Percentiles rank a stretch among this genome's conserved stretches.
Conservation (phyloP, 1,284 basidiomycete species). For the Puccinia brachypodii region DNA sequence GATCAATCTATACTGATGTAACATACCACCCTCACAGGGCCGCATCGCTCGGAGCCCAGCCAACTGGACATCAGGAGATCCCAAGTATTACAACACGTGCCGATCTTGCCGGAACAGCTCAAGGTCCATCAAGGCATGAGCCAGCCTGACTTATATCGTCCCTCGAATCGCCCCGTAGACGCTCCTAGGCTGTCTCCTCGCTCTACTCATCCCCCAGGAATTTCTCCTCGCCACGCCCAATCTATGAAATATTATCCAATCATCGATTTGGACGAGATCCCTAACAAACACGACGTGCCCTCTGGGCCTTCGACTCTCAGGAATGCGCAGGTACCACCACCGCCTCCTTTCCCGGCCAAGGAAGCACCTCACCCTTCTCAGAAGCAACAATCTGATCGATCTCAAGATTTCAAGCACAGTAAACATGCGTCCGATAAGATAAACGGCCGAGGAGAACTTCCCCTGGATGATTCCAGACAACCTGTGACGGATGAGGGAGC, state of each 20-base stretch:
- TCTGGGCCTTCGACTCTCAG: not conserved
- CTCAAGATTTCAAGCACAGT: not conserved
- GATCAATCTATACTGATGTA: not conserved
- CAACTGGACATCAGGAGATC: not conserved
- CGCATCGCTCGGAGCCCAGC: not conserved
- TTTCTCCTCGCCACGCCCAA: slow-evolving; percentile 16
- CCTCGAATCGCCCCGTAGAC: not conserved
- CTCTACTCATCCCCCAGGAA: not conserved
- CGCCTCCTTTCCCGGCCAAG: not conserved
- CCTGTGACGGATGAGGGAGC: not conserved
- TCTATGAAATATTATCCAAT: slow-evolving; percentile 7
- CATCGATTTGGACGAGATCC: slow-evolving; percentile 27
- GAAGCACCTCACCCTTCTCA: slow-evolving; percentile 4
- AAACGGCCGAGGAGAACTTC: not conserved
- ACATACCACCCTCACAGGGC: not conserved
- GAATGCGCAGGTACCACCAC: not conserved
- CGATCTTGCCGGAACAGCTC: slow-evolving; percentile 1
- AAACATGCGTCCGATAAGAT: not conserved
- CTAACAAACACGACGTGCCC: not conserved
- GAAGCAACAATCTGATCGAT: not conserved
- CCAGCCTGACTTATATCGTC: slow-evolving; percentile 35
- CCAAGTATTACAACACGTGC: slow-evolving; percentile 1
- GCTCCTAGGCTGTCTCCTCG: not conserved
- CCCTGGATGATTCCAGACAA: not conserved
- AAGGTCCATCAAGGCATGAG: not conserved